phyloP scores from a whole-genome alignment of 1,284 basidiomycete genomes.

The Cryptococcus sp. region DNA sequence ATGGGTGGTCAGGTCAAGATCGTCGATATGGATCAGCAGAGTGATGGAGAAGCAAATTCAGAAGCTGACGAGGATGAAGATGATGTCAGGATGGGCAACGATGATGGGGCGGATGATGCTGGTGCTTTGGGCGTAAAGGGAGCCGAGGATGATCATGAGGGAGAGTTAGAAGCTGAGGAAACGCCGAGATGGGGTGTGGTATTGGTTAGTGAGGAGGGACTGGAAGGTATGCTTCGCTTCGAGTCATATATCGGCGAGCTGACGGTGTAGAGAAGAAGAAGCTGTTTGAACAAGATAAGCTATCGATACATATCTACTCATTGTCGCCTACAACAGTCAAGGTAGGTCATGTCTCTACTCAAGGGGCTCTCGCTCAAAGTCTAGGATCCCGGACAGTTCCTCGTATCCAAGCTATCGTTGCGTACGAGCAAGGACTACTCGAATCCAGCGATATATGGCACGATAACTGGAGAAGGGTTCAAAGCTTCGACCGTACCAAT shows the following conservation, averaged over 20 bases:
- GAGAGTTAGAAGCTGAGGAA: conserved; percentile 12
- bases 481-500: conserved; percentile 10
- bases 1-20: conserved; percentile 27
- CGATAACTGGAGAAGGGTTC: conserved; percentile 31
- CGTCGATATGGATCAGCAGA: conserved; percentile 42
- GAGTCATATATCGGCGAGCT: not conserved
- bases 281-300: conserved; percentile 26
- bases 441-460: conserved; percentile 30
- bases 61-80: conserved; percentile 18
- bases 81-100: conserved; percentile 13
- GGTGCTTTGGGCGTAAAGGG: conserved; percentile 1
- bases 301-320: conserved; percentile 38
- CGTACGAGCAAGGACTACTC: conserved; percentile 19
- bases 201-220: conserved; percentile 20
- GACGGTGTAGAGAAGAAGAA: conserved; percentile 30
- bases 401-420: conserved; percentile 22
- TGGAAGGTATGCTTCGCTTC: conserved; percentile 34
- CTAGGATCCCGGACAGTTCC: conserved; percentile 37
- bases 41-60: conserved; percentile 38
- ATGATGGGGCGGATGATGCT: conserved; percentile 13
- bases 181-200: conserved; percentile 38
- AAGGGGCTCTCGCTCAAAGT: no score
- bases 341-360: conserved; percentile 15
- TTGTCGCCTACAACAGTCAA: conserved; percentile 26
- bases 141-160: conserved; percentile 4